A percentile compares a stretch with the other conserved stretches of the same genome.
These are phyloP conservation scores for Amylocarpus encephaloides DNA, from an alignment of 2,329 filamentous ascomycete species.

Conservation along the genomic window DNA sequence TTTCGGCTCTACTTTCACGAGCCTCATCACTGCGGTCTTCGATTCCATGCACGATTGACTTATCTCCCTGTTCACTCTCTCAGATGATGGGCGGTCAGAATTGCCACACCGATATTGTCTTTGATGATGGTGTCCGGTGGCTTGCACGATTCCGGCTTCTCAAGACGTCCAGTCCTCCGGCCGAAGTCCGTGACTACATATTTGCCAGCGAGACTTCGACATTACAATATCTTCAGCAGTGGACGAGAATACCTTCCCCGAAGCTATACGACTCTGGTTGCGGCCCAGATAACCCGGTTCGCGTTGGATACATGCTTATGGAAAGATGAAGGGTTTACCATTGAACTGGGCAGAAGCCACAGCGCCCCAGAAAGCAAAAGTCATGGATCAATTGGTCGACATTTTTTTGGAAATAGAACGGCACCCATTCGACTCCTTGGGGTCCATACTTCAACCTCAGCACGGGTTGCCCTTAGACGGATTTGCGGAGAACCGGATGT, in stretches of 20 bases:
- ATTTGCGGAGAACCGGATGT: neutral
- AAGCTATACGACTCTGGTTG: conserved; percentile 7
- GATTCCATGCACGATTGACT: neutral
- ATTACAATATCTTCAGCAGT: neutral
- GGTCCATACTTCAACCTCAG: no score
- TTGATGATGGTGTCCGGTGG: conserved; percentile 39
- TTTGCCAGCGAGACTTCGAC: neutral
- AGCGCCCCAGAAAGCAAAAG: neutral
- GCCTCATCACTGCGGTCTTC: neutral
- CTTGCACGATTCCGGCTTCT: conserved; percentile 37
- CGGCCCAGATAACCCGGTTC: neutral
- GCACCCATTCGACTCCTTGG: neutral
- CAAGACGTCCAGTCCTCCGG: conserved; percentile 37
- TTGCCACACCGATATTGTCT: conserved; percentile 38
- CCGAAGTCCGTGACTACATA: neutral
- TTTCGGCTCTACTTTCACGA: no score
- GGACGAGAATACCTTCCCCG: neutral
- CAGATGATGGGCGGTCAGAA: conserved; percentile 36
- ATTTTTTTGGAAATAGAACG: neutral
- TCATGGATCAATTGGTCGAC: neutral
- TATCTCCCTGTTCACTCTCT: neutral
- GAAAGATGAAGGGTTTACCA: conserved; percentile 27
- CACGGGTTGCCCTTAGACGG: neutral
- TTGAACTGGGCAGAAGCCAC: neutral
- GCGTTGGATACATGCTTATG: conserved; percentile 31